Percentiles rank a stretch among this genome's conserved stretches.
Evolutionary conservation across 176 grass and related monocot species (phyloP).

Genomic region (Secale cereale): DNA sequence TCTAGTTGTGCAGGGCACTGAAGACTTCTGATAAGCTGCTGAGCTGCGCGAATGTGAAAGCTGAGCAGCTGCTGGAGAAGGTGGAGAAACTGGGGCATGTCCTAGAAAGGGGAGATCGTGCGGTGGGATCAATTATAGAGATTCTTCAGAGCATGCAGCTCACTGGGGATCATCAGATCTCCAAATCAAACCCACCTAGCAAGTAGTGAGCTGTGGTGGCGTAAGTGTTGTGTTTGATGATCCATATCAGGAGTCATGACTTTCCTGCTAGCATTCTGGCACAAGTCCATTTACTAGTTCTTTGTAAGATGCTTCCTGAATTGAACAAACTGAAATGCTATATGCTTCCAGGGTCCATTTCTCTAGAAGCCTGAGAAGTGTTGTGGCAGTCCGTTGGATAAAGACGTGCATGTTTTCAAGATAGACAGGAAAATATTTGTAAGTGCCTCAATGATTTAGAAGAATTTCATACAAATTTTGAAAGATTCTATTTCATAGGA

Average conservation of each 20-base stretch:
- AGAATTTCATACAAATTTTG: too few species aligned
- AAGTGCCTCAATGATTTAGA: too few species aligned
- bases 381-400: too few species aligned
- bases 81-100: constrained; percentile 18
- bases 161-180: not conserved
- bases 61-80: constrained; percentile 26
- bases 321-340: not conserved
- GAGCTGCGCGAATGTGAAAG: not conserved
- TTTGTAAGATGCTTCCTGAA: not conserved
- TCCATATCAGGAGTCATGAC: not conserved
- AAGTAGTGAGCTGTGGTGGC: constrained; percentile 18
- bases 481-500: too few species aligned
- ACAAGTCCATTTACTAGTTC: not conserved
- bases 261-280: not conserved
- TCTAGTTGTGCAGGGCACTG: constrained; percentile 25
- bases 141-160: not conserved
- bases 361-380: too few species aligned
- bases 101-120: constrained; percentile 7
- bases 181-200: not conserved
- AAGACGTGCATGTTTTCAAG: too few species aligned
- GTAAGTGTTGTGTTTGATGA: not conserved
- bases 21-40: constrained; percentile 46
- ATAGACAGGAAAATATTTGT: too few species aligned
- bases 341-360: not conserved
- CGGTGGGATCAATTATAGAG: constrained; percentile 16